Evolutionary conservation across 164 flowering plant species (phyloP).

Genomic region (Cinnamomum micranthum): DNA sequence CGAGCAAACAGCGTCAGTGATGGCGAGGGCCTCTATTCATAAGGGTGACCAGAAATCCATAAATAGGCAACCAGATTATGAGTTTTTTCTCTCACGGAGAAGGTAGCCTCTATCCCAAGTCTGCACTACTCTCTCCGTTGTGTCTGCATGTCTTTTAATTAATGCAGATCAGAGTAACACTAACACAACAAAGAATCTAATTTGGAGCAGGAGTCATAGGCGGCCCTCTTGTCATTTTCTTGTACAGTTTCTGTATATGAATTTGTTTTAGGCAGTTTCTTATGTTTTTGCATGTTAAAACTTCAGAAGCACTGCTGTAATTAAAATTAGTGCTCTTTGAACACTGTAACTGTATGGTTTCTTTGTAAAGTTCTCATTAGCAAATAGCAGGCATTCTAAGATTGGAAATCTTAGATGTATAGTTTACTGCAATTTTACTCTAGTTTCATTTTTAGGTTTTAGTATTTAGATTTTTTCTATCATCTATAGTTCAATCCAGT

Average conservation of each 20-base stretch:
- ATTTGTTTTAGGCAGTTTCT: neutral
- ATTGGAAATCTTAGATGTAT: neutral
- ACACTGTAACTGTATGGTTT: neutral
- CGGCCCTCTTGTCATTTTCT: neutral
- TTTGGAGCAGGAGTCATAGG: conserved; percentile 1
- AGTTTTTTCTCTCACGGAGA: conserved; percentile 59
- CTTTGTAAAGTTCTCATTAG: neutral
- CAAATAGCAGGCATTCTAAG: neutral
- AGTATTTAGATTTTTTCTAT: no score
- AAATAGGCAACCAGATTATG: conserved; percentile 60
- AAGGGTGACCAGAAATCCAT: conserved; percentile 30
- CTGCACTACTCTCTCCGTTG: neutral
- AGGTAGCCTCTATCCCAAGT: conserved; percentile 12
- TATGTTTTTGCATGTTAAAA: neutral
- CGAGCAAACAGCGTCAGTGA: conserved; percentile 45
- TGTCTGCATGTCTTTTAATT: conserved; percentile 1
- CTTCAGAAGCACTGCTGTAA: conserved; percentile 7
- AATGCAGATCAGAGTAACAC: neutral
- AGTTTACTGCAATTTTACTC: neutral
- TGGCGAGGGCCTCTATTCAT: conserved; percentile 55
- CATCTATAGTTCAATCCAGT: no score
- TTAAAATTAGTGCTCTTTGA: neutral
- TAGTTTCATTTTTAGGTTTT: neutral
- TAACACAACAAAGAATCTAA: conserved; percentile 1
- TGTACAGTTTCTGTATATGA: conserved; percentile 19